A percentile compares a stretch with the other conserved stretches of the same genome.
Conservation (phyloP, 768 basidiomycete species). For the Suillus subalutaceus region DNA sequence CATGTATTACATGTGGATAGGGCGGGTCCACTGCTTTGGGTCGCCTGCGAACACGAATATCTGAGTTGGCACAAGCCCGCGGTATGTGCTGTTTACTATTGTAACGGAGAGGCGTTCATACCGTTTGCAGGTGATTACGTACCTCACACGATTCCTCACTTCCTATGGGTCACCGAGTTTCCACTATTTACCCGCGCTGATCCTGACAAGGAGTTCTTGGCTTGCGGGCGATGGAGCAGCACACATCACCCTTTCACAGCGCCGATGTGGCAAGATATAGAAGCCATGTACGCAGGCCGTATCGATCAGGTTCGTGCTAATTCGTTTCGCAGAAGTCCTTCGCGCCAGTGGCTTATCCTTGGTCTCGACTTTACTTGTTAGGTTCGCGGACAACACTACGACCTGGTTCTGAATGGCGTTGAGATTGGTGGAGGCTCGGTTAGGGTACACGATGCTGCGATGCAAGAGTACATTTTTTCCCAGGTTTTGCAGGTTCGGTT, state of each 20-base stretch:
- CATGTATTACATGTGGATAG: constrained; percentile 44
- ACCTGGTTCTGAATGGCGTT: constrained; percentile 90
- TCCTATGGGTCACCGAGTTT: constrained; percentile 96
- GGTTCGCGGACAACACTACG: constrained; percentile 96
- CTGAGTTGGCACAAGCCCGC: constrained; percentile 63
- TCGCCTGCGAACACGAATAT: constrained; percentile 63
- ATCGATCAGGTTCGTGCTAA: constrained; percentile 51
- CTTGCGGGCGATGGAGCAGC: constrained; percentile 87
- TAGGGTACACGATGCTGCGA: constrained; percentile 82
- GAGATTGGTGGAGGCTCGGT: constrained; percentile 96
- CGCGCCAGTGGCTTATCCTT: constrained; percentile 10
- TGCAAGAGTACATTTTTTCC: constrained; percentile 84
- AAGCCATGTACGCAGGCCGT: constrained; percentile 71
- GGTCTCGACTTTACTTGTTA: constrained; percentile 32
- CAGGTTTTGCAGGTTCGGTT: constrained; percentile 72
- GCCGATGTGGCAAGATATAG: constrained; percentile 89
- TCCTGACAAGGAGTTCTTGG: constrained; percentile 83
- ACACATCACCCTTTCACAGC: constrained; percentile 97
- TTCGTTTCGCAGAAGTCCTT: background rate
- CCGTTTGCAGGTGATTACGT: constrained; percentile 53
- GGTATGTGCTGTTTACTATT: constrained; percentile 45
- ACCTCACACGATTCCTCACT: constrained; percentile 66
- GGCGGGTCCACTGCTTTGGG: constrained; percentile 88
- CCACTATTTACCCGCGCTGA: constrained; percentile 89
- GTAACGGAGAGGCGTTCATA: constrained; percentile 13